phyloP scores from a whole-genome alignment of 2,329 filamentous ascomycete genomes.

The Cercospora sp. region DNA sequence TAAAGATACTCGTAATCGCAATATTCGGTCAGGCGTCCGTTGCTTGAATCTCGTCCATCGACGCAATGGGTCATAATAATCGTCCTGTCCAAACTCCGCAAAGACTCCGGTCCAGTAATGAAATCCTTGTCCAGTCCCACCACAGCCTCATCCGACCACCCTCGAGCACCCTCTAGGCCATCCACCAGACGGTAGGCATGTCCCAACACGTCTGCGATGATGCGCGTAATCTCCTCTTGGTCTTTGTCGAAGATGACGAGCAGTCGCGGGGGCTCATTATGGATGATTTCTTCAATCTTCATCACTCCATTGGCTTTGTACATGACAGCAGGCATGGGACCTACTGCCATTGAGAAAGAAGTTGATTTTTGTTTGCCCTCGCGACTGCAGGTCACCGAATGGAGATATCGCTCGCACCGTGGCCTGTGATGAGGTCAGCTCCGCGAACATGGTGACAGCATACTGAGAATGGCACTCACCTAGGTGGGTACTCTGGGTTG shows the following conservation, averaged over 20 bases:
- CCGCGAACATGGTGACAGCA: constrained; percentile 5
- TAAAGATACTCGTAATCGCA: constrained; percentile 90
- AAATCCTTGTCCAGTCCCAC: constrained; percentile 63
- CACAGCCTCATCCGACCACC: constrained; percentile 63
- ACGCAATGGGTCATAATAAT: constrained; percentile 77
- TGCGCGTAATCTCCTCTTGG: constrained; percentile 71
- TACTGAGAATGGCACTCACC: constrained; percentile 19
- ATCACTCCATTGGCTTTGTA: constrained; percentile 33
- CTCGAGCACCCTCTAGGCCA: constrained; percentile 56
- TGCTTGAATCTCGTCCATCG: constrained; percentile 60
- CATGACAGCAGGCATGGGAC: constrained; percentile 25
- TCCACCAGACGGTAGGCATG: constrained; percentile 66
- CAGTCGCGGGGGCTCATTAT: constrained; percentile 43
- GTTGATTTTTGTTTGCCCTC: constrained; percentile 18
- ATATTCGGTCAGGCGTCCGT: constrained; percentile 60
- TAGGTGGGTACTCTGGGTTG: constrained; percentile 34
- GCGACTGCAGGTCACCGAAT: constrained; percentile 35
- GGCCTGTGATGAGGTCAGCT: constrained; percentile 27
- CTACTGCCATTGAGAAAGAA: constrained; percentile 19
- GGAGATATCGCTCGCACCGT: constrained; percentile 39
- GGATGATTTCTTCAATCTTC: constrained; percentile 39
- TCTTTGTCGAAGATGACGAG: constrained; percentile 66
- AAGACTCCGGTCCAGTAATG: constrained; percentile 59
- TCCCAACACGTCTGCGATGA: constrained; percentile 77
- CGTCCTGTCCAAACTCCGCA: constrained; percentile 61